These are phyloP conservation scores for Globisporangium cystogenes DNA, from an alignment of 352 stramenopile species.

Conservation along the genomic window DNA sequence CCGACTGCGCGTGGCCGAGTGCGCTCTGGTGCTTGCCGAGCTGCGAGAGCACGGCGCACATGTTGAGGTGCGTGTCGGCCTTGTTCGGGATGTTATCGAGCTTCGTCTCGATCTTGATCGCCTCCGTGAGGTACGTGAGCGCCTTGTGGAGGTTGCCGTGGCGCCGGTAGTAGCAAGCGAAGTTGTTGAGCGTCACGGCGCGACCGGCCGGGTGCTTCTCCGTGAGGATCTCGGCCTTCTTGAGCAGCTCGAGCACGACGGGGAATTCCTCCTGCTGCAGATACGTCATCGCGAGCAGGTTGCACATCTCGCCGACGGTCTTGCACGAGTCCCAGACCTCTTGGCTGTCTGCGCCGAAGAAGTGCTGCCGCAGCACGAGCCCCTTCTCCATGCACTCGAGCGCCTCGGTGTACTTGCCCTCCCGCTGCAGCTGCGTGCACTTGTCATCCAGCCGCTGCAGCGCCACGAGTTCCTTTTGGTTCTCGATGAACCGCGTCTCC, in stretches of 20 bases:
- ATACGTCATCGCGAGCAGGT: conserved; percentile 94
- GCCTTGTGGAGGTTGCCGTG: conserved; percentile 89
- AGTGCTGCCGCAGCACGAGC: conserved; percentile 90
- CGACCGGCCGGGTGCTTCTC: conserved; percentile 74
- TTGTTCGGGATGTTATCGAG: conserved; percentile 86
- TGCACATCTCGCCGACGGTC: conserved; percentile 94
- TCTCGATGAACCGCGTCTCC: conserved; percentile 38
- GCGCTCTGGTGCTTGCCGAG: conserved; percentile 88
- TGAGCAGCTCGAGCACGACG: conserved; percentile 90
- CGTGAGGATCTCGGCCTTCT: conserved; percentile 93
- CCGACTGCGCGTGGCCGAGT: conserved; percentile 89
- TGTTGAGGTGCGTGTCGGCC: conserved; percentile 94
- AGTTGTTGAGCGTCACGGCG: conserved; percentile 93
- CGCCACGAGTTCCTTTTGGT: conserved; percentile 84
- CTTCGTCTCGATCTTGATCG: conserved; percentile 88
- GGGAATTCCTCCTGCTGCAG: conserved; percentile 92
- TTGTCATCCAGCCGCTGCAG: conserved; percentile 89
- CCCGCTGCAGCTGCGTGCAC: conserved; percentile 86
- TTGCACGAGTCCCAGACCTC: conserved; percentile 89
- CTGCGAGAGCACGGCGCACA: conserved; percentile 92
- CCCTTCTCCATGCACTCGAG: conserved; percentile 93
- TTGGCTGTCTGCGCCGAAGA: conserved; percentile 89
- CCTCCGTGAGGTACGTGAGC: conserved; percentile 90
- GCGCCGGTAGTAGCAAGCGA: conserved; percentile 91
- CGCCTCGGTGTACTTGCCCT: conserved; percentile 90